Base-by-base conservation (phyloP, 2,329 filamentous ascomycete genomes). In the Zymoseptoria crescenta region DNA sequence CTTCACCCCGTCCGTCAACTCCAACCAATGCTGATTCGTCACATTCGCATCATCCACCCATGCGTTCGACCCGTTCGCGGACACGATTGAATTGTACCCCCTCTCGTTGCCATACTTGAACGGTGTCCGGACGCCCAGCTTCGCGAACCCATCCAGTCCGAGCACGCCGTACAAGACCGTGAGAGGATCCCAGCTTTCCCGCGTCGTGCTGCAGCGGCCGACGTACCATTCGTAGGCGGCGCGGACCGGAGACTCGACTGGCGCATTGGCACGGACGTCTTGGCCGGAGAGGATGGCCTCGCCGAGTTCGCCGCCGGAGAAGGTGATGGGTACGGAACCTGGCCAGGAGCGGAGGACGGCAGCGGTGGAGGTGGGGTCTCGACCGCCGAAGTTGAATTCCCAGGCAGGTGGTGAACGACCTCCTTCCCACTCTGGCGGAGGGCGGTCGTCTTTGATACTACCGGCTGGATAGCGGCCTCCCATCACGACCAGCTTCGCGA, bases 401-500 rank as follows among this genome's bases (percentile, higher is more conserved):
- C 71, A 68, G 8, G 79, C 79, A 0, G 72, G 73, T 0, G 79
- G 78, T 57, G 81, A 83, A 41, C 10, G 35, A 16, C 16, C 35
- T 41, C 35, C 35, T 41, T 41, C 10, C 35, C 16, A n/a, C n/a
- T n/a, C n/a, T n/a, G n/a, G n/a, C n/a, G n/a, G n/a, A n/a, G n/a
- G n/a, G n/a, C n/a, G n/a, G n/a, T n/a, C n/a, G n/a, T n/a, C n/a
- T n/a, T n/a, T n/a, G n/a, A n/a, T 41, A 16, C 35, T 9, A 16
- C 35, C 35, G 35, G 35, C 10, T 41, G 10, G 35, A 16, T 41
- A 41, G 6, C 59, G 67, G 10, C 80, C 80, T 24, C 80, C 81
- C 80, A 82, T 82, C 5, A 82, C 65, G 1, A 82, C 77, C 1
- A 82, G 71, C 65, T 82, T 75, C 1, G 67, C 65, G 1, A 82